Base-by-base conservation (phyloP, 495 filamentous ascomycete genomes). In the Podospora australis region DNA sequence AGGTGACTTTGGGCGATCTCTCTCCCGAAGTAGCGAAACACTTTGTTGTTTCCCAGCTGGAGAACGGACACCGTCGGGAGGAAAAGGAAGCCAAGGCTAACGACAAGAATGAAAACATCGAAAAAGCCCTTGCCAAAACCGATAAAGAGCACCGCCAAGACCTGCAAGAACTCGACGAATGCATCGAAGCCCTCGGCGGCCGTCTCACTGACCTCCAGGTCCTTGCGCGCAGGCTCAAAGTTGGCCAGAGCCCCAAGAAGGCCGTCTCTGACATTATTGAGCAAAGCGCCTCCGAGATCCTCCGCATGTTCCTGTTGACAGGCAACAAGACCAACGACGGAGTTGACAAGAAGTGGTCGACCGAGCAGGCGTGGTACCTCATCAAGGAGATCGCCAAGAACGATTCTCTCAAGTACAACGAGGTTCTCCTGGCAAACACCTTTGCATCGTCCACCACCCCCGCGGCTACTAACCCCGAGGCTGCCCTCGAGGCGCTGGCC, bases 171-270 rank as follows among this genome's bases (percentile, higher is more conserved):
- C 78, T 98, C 10, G 92, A 96, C 63, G 77, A 75, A 16, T 88
- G 84, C 59, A 96, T 97, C 58, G 73, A 79, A 14, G 71, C 80
- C 0, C 76, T 98, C 16, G 92, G 92, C 23, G 92, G 92, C 2
- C 84, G 92, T 6, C 77, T 98, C 3, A 96, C 89, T 0, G 94
- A 98, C 58, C 83, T 98, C 20, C 91, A 96, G 56, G 89, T 90
- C 56, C 81, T 98, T 50, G 84, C 90, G 10, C 81, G 90, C 49
- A 76, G 92, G n/a, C 86, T 98, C 53, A 88, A 89, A 59, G 80
- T 83, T 11, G 94, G 94, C 17, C 91, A 97, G 68, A 86, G 75
- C 0, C 92, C 92, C 1, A 75, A 74, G 58, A 78, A 82, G 54
- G 92, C 92, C n/a, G 84, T 96, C 11, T 69, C 78, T 25, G 88